Evolutionary conservation across 305 asterid genomes (phyloP).

Genomic region (Caryopteris hybrid): DNA sequence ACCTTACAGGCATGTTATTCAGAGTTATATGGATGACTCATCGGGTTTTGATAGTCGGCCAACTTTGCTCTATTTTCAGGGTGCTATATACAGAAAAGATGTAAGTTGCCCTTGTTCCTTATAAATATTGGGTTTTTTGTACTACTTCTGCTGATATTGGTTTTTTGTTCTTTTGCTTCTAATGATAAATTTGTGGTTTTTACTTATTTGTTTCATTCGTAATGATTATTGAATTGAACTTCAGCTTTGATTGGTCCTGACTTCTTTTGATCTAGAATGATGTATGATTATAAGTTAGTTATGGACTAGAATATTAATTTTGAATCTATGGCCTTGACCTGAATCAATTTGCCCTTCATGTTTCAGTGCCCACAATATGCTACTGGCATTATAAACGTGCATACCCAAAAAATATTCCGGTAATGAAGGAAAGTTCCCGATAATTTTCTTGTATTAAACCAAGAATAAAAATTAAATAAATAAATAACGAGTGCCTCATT

Average conservation of each 20-base stretch:
- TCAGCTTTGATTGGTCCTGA: background rate
- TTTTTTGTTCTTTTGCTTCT: background rate
- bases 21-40: constrained; percentile 48
- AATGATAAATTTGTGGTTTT: background rate
- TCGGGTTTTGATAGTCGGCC: constrained; percentile 65
- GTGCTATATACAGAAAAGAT: constrained; percentile 89
- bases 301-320: background rate
- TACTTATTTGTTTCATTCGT: background rate
- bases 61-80: constrained; percentile 81
- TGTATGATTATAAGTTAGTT: background rate
- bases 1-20: constrained; percentile 72
- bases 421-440: background rate
- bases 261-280: background rate
- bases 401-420: background rate
- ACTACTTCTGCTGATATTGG: background rate
- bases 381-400: background rate
- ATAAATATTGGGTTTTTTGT: background rate
- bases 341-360: background rate
- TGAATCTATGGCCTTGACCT: background rate
- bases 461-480: background rate
- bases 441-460: background rate
- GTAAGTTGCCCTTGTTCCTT: constrained; percentile 39
- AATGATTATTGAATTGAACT: background rate
- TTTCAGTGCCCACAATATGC: background rate
- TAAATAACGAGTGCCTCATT: too few relatives aligned